These are phyloP conservation scores for Bretschneidera sinensis DNA, from an alignment of 345 rosid genomes.

Conservation along the genomic window DNA sequence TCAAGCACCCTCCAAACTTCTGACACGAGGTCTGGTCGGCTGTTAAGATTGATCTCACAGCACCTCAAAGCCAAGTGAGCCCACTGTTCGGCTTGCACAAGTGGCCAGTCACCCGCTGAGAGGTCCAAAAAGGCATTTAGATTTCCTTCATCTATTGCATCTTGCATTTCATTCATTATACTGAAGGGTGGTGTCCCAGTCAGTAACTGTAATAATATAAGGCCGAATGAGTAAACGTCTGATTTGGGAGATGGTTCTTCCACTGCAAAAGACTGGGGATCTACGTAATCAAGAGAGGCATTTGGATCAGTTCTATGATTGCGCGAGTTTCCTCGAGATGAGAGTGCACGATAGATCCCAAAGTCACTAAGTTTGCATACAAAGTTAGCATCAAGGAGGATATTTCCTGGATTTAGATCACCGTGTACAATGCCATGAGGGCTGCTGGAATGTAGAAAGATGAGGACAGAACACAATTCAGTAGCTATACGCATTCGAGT, in stretches of 20 bases:
- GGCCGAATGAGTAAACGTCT: conserved; percentile 28
- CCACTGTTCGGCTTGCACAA: conserved; percentile 24
- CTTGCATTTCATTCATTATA: neutral
- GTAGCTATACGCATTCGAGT: conserved; percentile 28
- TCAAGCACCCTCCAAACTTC: conserved; percentile 25
- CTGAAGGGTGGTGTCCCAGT: conserved; percentile 15
- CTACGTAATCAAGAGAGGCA: conserved; percentile 12
- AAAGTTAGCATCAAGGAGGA: conserved; percentile 28
- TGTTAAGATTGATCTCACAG: conserved; percentile 15
- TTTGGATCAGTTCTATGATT: neutral
- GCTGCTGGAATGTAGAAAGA: conserved; percentile 22
- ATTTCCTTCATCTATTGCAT: neutral
- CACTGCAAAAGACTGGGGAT: conserved; percentile 14
- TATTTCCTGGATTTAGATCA: conserved; percentile 21
- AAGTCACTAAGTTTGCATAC: conserved; percentile 25
- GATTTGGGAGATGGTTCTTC: conserved; percentile 22
- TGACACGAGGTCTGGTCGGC: conserved; percentile 26
- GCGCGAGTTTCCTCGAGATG: neutral
- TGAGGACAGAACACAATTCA: conserved; percentile 24
- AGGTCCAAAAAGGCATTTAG: conserved; percentile 19
- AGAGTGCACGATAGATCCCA: conserved; percentile 7
- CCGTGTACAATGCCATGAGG: conserved; percentile 22
- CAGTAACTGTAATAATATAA: conserved; percentile 24
- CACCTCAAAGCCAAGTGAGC: conserved; percentile 25
- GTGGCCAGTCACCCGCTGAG: conserved; percentile 30